A percentile compares a stretch with the other conserved stretches of the same genome.
Evolutionary conservation across 176 grass and related monocot species (phyloP).

Genomic region (Avena insularis): DNA sequence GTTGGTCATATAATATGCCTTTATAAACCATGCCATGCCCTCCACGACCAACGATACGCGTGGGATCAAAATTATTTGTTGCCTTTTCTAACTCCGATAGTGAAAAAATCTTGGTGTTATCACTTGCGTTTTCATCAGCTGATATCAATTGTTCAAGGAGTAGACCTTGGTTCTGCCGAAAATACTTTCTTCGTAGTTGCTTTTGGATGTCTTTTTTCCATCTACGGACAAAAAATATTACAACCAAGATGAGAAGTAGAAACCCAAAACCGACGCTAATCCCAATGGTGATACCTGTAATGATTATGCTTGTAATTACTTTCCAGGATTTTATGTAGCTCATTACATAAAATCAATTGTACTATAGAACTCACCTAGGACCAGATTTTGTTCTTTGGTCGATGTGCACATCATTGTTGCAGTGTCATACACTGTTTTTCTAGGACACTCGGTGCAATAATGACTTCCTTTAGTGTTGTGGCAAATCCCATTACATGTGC

Average conservation of each 20-base stretch:
- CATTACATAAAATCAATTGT: not conserved
- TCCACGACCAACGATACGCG: no score
- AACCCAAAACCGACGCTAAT: not conserved
- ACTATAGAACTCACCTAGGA: not conserved
- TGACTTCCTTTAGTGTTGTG: not conserved
- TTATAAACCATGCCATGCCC: no score
- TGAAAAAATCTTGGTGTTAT: not conserved
- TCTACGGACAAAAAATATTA: not conserved
- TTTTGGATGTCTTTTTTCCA: slow-evolving; percentile 24
- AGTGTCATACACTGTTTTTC: not conserved
- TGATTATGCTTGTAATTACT: not conserved
- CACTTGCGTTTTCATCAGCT: not conserved
- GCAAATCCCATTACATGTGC: not conserved
- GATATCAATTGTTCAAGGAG: slow-evolving; percentile 34
- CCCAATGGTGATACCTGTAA: slow-evolving; percentile 23
- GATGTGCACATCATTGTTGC: not conserved
- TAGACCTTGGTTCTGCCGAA: slow-evolving; percentile 30
- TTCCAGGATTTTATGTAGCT: not conserved
- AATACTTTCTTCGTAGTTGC: slow-evolving; percentile 2
- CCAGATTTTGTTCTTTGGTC: not conserved
- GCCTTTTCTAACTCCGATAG: not conserved
- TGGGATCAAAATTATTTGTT: no score
- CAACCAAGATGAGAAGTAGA: not conserved
- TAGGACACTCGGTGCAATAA: not conserved
- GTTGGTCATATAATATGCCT: no score